These are phyloP conservation scores for Pezicula carpinea DNA, from an alignment of 2,329 filamentous ascomycete genomes.

Conservation along the genomic window DNA sequence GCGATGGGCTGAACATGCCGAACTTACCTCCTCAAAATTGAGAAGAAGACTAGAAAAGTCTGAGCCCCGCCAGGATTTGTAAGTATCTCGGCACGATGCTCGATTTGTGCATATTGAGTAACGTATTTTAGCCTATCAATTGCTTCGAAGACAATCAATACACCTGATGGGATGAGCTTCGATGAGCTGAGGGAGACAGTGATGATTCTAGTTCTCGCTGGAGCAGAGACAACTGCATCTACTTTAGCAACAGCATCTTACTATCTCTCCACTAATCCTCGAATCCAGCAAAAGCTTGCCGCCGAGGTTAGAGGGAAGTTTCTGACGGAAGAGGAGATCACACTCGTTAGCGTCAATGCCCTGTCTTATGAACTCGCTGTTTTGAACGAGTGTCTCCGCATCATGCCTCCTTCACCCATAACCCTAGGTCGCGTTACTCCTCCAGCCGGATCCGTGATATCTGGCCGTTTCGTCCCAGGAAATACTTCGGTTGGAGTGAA, in stretches of 20 bases:
- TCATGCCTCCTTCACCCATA: constrained; percentile 29
- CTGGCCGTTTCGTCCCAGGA: constrained; percentile 11
- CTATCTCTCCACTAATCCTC: constrained; percentile 10
- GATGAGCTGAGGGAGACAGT: constrained; percentile 12
- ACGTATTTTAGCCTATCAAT: constrained; percentile 5
- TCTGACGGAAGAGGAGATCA: constrained; percentile 17
- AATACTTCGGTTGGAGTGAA: constrained; percentile 13
- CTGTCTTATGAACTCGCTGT: constrained; percentile 31
- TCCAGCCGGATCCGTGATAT: constrained; percentile 8
- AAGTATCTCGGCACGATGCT: background rate
- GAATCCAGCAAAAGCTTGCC: constrained; percentile 32
- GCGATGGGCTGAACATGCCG: constrained; percentile 7
- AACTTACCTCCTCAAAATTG: constrained; percentile 16
- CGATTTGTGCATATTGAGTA: background rate
- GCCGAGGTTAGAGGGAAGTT: constrained; percentile 38
- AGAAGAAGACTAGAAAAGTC: constrained; percentile 6
- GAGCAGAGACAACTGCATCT: constrained; percentile 36
- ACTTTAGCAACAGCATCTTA: constrained; percentile 32
- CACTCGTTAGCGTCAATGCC: background rate
- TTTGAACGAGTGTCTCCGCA: constrained; percentile 32
- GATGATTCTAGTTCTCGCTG: constrained; percentile 27
- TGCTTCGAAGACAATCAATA: constrained; percentile 28
- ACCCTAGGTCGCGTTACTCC: constrained; percentile 10
- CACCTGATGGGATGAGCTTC: constrained; percentile 8
- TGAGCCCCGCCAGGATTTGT: constrained; percentile 32